Evolutionary conservation across 805 yeast species (phyloP), one percentile per base, ranked within the genome.

Genomic region (Torulaspora delbrueckii): DNA sequence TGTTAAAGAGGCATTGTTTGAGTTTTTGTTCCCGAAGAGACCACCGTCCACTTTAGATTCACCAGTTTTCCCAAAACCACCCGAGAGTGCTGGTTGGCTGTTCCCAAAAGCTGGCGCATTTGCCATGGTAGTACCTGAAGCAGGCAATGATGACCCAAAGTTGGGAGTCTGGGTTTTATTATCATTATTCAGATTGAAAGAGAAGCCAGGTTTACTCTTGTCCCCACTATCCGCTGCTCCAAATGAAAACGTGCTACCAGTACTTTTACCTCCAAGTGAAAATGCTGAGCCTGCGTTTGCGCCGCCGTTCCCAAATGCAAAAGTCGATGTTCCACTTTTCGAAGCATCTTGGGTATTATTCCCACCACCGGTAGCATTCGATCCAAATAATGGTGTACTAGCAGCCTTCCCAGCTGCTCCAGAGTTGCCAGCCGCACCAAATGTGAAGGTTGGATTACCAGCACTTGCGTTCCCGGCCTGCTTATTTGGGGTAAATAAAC

Each of bases 391-490:
- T 16, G 39, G 37, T 13, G 40, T n/a, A 6, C 42, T 33, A 4
- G 43, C 27, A 31, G 37, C 34, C 12, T 40, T 19, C 10, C 26
- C 33, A 12, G 26, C 13, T 19, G 46, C 32, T 3, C 47, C 49
- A 36, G 42, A 46, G 25, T 53, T 24, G 10, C 36, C 32, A 28
- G 42, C 33, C 18, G 44, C 50, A 22, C 60, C 59, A 44, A 58
- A 50, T 23, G 50, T 23, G 36, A 56, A 56, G 22, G 54, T 45
- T 43, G 56, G 54, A 27, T 46, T 38, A 80, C 71, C 0, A 93
- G 86, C 3, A 89, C 82, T 25, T 83, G 76, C 1, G 95, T 93
- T 0, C 27, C 48, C 38, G 16, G 40, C 38, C 27, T 45, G 46
- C 40, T 43, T 48, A 23, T 48, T 47, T 24, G 57, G 59, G 25